These are phyloP conservation scores for Stemphylium vesicarium DNA, from an alignment of 2,329 filamentous ascomycete species.

Conservation along the genomic window DNA sequence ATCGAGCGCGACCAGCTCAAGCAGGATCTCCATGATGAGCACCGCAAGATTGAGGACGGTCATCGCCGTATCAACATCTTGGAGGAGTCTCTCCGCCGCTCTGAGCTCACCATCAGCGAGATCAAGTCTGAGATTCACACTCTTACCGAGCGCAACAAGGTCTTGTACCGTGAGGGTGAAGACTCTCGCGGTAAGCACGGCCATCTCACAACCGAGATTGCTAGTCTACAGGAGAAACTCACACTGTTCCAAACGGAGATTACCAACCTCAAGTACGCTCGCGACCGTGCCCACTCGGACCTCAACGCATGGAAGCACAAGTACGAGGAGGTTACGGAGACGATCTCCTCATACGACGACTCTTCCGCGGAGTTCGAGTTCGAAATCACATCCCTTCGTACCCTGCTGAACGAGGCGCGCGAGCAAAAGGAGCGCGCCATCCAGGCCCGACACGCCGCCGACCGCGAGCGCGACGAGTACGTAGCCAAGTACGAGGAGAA, in stretches of 20 bases:
- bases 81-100: constrained; percentile 30
- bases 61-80: constrained; percentile 25
- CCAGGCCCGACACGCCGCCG: constrained; percentile 26
- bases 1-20: constrained; percentile 34
- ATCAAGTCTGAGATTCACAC: constrained; percentile 23
- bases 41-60: constrained; percentile 20
- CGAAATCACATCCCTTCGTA: constrained; percentile 30
- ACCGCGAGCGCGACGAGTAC: constrained; percentile 32
- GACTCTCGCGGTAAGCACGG: constrained; percentile 24
- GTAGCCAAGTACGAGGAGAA: constrained; percentile 34
- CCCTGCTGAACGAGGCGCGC: constrained; percentile 28
- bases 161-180: constrained; percentile 24
- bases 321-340: constrained; percentile 32
- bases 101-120: constrained; percentile 21
- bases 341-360: constrained; percentile 29
- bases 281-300: constrained; percentile 28
- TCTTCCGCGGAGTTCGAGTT: constrained; percentile 30
- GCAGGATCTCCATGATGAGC: constrained; percentile 29
- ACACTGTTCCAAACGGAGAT: constrained; percentile 29
- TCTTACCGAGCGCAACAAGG: constrained; percentile 27
- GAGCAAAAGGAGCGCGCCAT: constrained; percentile 36
- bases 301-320: constrained; percentile 32
- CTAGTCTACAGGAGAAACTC: constrained; percentile 22
- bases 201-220: constrained; percentile 20
- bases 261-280: constrained; percentile 23